These are phyloP conservation scores for Sclerotinia borealis DNA, from an alignment of 2,329 filamentous ascomycete genomes.

Conservation along the genomic window DNA sequence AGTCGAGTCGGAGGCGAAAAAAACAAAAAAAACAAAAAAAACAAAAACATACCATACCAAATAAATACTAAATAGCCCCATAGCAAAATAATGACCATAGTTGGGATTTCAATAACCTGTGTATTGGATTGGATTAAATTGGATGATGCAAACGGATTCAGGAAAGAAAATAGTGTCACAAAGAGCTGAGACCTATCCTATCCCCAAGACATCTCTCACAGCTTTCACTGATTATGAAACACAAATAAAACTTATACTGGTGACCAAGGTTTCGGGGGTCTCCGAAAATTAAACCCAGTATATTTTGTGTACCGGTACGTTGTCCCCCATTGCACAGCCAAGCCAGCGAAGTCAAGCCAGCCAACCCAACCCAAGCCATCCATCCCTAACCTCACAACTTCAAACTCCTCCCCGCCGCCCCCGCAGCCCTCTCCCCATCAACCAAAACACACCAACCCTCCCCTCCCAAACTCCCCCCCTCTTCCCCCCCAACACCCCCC, in stretches of 20 bases:
- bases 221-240: neutral
- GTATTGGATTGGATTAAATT: no score
- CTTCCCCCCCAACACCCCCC: conserved; percentile 60
- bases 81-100: no score
- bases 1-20: no score
- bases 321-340: no score
- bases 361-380: no score
- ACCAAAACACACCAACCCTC: conserved; percentile 88
- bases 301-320: neutral
- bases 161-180: neutral
- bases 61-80: no score
- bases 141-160: neutral
- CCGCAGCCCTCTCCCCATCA: conserved; percentile 65
- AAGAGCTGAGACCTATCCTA: neutral
- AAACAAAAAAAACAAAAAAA: no score
- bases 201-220: neutral
- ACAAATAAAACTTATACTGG: neutral
- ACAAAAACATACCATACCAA: no score
- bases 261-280: no score
- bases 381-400: conserved; percentile 24
- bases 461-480: conserved; percentile 50
- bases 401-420: conserved; percentile 42
- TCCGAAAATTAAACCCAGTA: neutral
- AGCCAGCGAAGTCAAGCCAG: no score
- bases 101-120: no score